Conservation (phyloP, 306 rosid species). For the Mimosa pudica region DNA sequence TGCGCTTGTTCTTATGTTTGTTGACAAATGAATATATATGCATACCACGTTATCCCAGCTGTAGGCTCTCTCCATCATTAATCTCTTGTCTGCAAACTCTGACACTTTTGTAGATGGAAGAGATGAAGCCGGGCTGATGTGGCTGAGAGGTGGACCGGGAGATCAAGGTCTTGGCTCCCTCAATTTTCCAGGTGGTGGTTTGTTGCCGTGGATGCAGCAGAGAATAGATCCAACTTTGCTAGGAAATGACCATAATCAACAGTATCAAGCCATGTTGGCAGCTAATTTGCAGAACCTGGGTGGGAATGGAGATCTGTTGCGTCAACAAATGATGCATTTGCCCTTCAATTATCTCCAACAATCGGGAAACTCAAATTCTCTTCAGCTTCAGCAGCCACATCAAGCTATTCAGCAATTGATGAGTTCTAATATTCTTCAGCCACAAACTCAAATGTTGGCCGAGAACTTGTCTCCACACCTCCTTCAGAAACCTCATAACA, state of each 20-base stretch:
- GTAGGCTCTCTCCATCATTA: neutral
- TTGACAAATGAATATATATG: neutral
- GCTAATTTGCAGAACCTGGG: slow-evolving; percentile 75
- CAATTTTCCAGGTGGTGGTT: slow-evolving; percentile 71
- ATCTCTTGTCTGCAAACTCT: slow-evolving; percentile 16
- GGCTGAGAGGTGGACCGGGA: slow-evolving; percentile 75
- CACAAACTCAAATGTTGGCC: slow-evolving; percentile 53
- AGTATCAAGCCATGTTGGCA: slow-evolving; percentile 88
- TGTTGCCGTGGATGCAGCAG: slow-evolving; percentile 92
- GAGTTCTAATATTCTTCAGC: slow-evolving; percentile 59
- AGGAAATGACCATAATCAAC: slow-evolving; percentile 76
- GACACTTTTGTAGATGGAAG: slow-evolving; percentile 62
- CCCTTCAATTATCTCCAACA: slow-evolving; percentile 72
- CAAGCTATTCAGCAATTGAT: slow-evolving; percentile 59
- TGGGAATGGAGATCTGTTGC: slow-evolving; percentile 70
- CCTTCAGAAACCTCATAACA: slow-evolving; percentile 62
- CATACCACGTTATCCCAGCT: slow-evolving; percentile 4
- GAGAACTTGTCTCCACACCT: slow-evolving; percentile 72
- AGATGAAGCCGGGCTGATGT: slow-evolving; percentile 80
- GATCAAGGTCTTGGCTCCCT: slow-evolving; percentile 72
- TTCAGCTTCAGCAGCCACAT: slow-evolving; percentile 75
- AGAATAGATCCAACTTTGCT: slow-evolving; percentile 71
- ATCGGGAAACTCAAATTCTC: slow-evolving; percentile 53
- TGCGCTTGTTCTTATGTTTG: neutral
- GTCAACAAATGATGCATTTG: slow-evolving; percentile 77